These are phyloP conservation scores for Luvunga scandens DNA, from an alignment of 345 rosid genomes.

Conservation along the genomic window DNA sequence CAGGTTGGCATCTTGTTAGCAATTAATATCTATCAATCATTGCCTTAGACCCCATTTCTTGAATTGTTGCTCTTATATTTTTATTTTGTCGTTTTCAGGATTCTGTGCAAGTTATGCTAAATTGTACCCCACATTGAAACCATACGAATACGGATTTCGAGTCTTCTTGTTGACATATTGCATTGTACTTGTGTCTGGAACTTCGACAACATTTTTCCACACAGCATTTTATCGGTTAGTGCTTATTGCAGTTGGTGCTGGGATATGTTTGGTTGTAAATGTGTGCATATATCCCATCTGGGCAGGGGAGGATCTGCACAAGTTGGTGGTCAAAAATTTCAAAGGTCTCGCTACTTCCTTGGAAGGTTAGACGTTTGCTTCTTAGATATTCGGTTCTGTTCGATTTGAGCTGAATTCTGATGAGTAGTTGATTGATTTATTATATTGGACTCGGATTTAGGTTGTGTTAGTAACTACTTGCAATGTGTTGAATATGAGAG, in stretches of 20 bases:
- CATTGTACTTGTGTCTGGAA: constrained; percentile 78
- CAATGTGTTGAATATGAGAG: constrained; percentile 79
- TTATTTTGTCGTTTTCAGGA: constrained; percentile 29
- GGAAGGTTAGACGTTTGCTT: constrained; percentile 48
- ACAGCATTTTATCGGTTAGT: constrained; percentile 60
- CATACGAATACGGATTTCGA: constrained; percentile 78
- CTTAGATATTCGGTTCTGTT: neutral
- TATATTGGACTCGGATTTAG: constrained; percentile 22
- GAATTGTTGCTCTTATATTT: too few species aligned
- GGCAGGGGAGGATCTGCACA: constrained; percentile 91
- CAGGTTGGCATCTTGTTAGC: constrained; percentile 43
- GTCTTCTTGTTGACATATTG: constrained; percentile 91
- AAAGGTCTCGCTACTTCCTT: constrained; percentile 68
- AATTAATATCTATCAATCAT: neutral
- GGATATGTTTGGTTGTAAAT: constrained; percentile 53
- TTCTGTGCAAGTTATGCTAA: constrained; percentile 61
- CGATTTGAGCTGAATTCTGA: neutral
- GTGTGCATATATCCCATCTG: constrained; percentile 69
- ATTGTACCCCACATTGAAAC: constrained; percentile 69
- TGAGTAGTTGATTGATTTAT: neutral
- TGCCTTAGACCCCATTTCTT: too few species aligned
- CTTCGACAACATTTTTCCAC: constrained; percentile 40
- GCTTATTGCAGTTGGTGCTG: constrained; percentile 71
- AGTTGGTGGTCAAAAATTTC: constrained; percentile 72
- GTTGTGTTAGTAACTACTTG: constrained; percentile 75